Evolutionary conservation across 2,329 filamentous ascomycete species (phyloP).

Genomic region (Boeremia lycopersici): DNA sequence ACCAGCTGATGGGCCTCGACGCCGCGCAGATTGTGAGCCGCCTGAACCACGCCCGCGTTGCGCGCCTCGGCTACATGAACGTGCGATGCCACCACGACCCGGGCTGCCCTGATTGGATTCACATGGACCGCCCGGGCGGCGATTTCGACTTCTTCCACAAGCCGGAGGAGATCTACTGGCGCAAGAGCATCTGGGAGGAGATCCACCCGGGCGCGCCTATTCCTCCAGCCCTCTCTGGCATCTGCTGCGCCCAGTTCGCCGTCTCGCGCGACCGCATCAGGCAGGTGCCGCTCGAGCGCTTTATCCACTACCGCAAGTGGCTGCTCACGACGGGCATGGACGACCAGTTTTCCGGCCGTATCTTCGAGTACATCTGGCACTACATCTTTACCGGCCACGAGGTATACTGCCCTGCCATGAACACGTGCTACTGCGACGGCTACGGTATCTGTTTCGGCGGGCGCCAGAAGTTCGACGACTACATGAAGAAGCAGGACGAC

Average conservation of each 20-base stretch:
- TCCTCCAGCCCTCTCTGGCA: conserved; percentile 46
- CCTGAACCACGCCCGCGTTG: conserved; percentile 59
- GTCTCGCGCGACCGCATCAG: conserved; percentile 56
- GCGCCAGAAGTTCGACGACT: conserved; percentile 56
- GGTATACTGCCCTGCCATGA: conserved; percentile 47
- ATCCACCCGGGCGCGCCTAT: conserved; percentile 50
- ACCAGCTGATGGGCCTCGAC: conserved; percentile 58
- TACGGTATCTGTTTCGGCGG: conserved; percentile 67
- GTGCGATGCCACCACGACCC: conserved; percentile 64
- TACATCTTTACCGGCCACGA: conserved; percentile 50
- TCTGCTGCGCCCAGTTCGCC: conserved; percentile 64
- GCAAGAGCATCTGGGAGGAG: conserved; percentile 46
- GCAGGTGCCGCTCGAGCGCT: conserved; percentile 58
- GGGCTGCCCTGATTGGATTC: conserved; percentile 65
- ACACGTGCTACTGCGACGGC: conserved; percentile 65
- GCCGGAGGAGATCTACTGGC: conserved; percentile 48
- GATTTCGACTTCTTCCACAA: conserved; percentile 49
- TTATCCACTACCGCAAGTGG: conserved; percentile 61
- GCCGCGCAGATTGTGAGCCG: conserved; percentile 57
- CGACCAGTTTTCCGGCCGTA: conserved; percentile 46
- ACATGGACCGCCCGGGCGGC: conserved; percentile 50
- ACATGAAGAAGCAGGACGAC: conserved; percentile 54
- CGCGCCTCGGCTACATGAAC: conserved; percentile 63
- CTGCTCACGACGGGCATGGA: conserved; percentile 48
- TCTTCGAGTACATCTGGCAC: conserved; percentile 51